Base-by-base conservation (phyloP, 177 flowering plant genomes). In the Tripterygium wilfordii region DNA sequence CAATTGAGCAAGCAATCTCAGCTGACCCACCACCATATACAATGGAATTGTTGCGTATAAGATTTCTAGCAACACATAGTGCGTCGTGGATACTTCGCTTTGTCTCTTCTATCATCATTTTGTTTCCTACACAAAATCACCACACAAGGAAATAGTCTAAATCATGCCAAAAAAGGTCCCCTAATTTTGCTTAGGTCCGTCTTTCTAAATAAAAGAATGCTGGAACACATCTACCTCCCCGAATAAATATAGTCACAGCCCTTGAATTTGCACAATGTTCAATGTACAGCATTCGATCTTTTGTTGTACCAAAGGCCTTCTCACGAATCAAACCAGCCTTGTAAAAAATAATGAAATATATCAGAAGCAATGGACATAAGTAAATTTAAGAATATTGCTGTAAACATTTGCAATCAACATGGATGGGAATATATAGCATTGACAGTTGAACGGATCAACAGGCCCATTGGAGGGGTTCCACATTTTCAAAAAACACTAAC, bases 61-160 rank as follows among this genome's bases (percentile, higher is more conserved):
- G 75, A 67, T 92, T 92, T 54, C 96, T 77, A 15, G 96, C 96
- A 24, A 92, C 97, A 60, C 99, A 89, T 4, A 92, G 53, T 4
- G 96, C 89, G 72, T 91, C 96, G 64, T 92, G 99, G 63, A 92
- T 35, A 48, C 96, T 92, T 35, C 97, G 91, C 37, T 92, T 92
- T 19, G 97, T 92, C 69, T 92, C 97, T 69, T 89, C 99, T 48
- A 92, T 82, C 73, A 89, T 84, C 99, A 92, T 89, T 70, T 92
- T 92, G 79, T 92, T 92, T 61, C 99, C 99, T 92, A 46, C 20
- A 39, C 21, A 18, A 23, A 15, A 39, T 36, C 4, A 41, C 10
- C 15, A n/a, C n/a, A n/a, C n/a, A n/a, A n/a, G n/a, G n/a, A n/a
- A n/a, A n/a, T n/a, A n/a, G n/a, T n/a, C n/a, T n/a, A n/a, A n/a